Conservation (phyloP, 164 flowering plant genomes). For the grape (Vitis vinifera) region DNA sequence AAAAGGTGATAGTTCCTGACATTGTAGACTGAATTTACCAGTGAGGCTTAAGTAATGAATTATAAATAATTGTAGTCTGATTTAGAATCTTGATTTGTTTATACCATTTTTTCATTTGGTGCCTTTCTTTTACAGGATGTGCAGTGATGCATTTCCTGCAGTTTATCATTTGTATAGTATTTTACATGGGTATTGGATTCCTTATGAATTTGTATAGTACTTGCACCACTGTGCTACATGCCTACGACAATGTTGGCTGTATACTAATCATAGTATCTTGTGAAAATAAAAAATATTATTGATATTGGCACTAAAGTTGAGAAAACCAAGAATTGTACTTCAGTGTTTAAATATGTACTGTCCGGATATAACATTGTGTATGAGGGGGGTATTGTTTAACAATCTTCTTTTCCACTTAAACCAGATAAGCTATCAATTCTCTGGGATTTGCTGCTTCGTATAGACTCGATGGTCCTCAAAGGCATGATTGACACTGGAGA, state of each 20-base stretch:
- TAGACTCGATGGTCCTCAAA: slow-evolving; percentile 77
- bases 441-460: slow-evolving; percentile 70
- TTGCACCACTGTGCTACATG: no score
- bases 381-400: slow-evolving; percentile 1
- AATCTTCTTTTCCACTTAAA: slow-evolving; percentile 5
- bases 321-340: not conserved
- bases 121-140: not conserved
- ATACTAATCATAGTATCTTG: not conserved
- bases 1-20: slow-evolving; percentile 31
- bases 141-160: no score
- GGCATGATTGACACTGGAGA: slow-evolving; percentile 49
- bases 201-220: no score
- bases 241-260: not conserved
- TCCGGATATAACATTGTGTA: not conserved
- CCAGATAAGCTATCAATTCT: slow-evolving; percentile 37
- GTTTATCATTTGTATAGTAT: no score
- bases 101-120: not conserved
- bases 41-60: not conserved
- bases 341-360: not conserved
- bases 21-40: no score
- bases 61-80: not conserved
- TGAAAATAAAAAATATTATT: not conserved
- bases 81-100: not conserved
- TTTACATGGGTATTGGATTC: no score
- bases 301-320: not conserved